Base-by-base conservation (phyloP, 2,329 filamentous ascomycete species). In the Monilinia vaccinii-corymbosi region DNA sequence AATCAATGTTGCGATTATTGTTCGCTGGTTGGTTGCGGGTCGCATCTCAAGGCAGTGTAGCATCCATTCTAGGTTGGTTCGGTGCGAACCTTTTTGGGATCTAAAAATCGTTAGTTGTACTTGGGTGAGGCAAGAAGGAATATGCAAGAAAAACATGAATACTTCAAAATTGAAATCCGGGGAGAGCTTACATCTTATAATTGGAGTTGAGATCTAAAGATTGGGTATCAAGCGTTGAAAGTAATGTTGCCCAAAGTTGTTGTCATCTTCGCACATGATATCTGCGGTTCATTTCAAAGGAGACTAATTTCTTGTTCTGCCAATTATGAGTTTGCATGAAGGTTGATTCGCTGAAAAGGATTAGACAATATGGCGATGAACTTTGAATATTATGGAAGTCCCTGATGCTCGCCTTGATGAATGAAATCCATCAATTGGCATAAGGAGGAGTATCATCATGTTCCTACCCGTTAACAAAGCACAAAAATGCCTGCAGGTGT, bases 161-260 rank as follows among this genome's bases (percentile, higher is more conserved):
- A 11, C 21, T 25, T 34, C 7, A 36, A 36, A 28, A 28, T 36
- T 11, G 10, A 48, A 56, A 56, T 48, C 42, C 8, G 32, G 32
- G 32, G 38, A 60, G 57, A 55, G 23, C 42, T 55, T 47, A 55
- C 49, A 32, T 58, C 36, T 58, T 58, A 50, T 49, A 45, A 57
- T 38, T 40, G 6, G 21, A 53, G 28, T 16, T 14, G 18, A 21
- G 51, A 23, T 49, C 14, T 16, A 25, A 4, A 21, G 16, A 14
- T 60, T 55, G 57, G 57, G 57, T 45, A 47, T 44, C 57, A 55
- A 55, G 47, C 40, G n/a, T 55, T 32, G 14, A 25, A n/a, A 32
- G n/a, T 10, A 21, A 38, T 55, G 57, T 13, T 60, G 49, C 57
- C 57, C 57, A 47, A 60, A 46, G 53, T 47, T 40, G 36, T 45